phyloP scores from a whole-genome alignment of 1,284 basidiomycete species.

The Wolfiporia cocos region DNA sequence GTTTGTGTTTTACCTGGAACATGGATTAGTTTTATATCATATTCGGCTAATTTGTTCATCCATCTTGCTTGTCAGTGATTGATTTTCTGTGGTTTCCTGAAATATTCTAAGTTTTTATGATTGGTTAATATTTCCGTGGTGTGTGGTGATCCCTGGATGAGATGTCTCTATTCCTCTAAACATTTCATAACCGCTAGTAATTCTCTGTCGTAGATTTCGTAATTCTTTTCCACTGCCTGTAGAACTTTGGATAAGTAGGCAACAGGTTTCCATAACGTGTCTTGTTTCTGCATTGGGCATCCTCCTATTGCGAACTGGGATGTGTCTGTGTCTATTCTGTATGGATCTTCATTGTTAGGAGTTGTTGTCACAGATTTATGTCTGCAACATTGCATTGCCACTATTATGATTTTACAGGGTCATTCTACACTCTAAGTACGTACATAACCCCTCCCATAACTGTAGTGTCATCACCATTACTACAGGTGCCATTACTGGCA shows the following conservation, averaged over 20 bases:
- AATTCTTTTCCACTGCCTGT: conserved; percentile 30
- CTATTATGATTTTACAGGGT: no score
- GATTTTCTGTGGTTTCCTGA: no score
- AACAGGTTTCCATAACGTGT: conserved; percentile 20
- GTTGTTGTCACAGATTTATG: no score
- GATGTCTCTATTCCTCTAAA: conserved; percentile 27
- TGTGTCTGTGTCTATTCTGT: not conserved
- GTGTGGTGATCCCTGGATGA: not conserved
- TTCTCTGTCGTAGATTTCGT: conserved; percentile 42
- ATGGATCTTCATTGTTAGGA: not conserved
- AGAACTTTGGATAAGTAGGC: conserved; percentile 26
- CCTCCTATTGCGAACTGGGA: not conserved
- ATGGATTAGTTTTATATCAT: no score
- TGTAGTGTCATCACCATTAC: no score
- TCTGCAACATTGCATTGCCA: no score
- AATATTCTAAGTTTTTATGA: not conserved
- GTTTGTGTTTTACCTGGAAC: no score
- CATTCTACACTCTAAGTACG: no score
- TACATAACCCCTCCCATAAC: no score
- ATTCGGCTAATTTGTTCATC: no score
- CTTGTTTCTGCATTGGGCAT: not conserved
- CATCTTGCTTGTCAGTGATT: no score
- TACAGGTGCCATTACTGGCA: no score
- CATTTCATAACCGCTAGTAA: conserved; percentile 31
- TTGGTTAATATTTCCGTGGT: not conserved